phyloP scores from a whole-genome alignment of 306 rosid species.

The Medicago ruthenica region DNA sequence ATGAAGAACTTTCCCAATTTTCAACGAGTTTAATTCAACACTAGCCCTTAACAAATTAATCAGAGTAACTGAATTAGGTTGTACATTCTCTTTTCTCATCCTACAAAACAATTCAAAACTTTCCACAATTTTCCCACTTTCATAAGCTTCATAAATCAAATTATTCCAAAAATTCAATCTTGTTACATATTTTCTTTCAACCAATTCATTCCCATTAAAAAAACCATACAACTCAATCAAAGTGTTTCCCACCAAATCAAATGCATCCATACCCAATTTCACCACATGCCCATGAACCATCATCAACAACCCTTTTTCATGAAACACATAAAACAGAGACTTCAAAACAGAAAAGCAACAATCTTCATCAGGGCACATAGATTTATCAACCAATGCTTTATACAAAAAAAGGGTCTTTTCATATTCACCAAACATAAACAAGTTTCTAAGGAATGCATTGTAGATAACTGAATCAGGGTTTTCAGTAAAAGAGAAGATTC shows the following conservation, averaged over 20 bases:
- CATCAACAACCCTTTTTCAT: conserved; percentile 46
- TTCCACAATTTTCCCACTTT: conserved; percentile 49
- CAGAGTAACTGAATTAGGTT: conserved; percentile 48
- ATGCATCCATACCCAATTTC: conserved; percentile 68
- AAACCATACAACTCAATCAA: conserved; percentile 52
- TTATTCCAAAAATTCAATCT: conserved; percentile 51
- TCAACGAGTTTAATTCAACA: conserved; percentile 55
- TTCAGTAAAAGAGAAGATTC: conserved; percentile 50
- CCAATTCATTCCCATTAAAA: conserved; percentile 35
- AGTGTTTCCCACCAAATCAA: conserved; percentile 48
- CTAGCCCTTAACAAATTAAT: conserved; percentile 54
- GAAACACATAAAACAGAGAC: conserved; percentile 48
- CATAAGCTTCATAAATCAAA: conserved; percentile 53
- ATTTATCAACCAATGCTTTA: conserved; percentile 58
- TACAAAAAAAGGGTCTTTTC: conserved; percentile 55
- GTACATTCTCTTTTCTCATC: conserved; percentile 55
- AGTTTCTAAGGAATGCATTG: conserved; percentile 49
- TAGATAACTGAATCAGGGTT: conserved; percentile 54
- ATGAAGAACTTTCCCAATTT: conserved; percentile 58
- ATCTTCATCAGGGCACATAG: conserved; percentile 59
- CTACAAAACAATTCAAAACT: conserved; percentile 42
- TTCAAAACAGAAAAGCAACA: conserved; percentile 54
- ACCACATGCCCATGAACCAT: conserved; percentile 61
- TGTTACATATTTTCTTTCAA: conserved; percentile 32
- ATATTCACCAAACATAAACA: conserved; percentile 50